Evolutionary conservation across 257 asterid species (phyloP), one percentile per base, ranked within the genome.

Genomic region (Solanum sitiens): DNA sequence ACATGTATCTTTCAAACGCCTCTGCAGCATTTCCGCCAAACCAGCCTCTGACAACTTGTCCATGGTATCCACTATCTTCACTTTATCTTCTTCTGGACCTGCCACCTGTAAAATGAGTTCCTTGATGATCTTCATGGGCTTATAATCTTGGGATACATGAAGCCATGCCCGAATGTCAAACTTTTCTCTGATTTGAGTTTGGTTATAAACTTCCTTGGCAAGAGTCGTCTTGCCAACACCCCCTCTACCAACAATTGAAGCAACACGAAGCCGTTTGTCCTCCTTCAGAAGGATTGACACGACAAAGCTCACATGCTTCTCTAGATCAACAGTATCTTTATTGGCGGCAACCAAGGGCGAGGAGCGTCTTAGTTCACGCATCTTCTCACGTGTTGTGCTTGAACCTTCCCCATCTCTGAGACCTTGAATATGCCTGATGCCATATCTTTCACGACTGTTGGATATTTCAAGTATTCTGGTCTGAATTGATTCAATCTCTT

Each of bases 141-240:
- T 74, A 32, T 85, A 86, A 4, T 86, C 85, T 5, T 77, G 50
- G 37, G 90, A 87, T 40, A 87, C 88, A 61, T 21, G 27, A 56
- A 89, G 84, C 89, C 92, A 90, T 21, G 87, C 90, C 32, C 90
- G 79, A 8, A 25, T 2, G 2, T 83, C 86, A 83, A 88, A 90
- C 16, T 50, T 59, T 8, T 5, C 37, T 68, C 40, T 53, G 25
- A 89, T 85, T 5, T 10, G 50, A 10, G 40, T 2, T 27, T 85
- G 74, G 73, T 85, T 87, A 68, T 77, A 89, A 6, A 87, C 86
- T 20, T 16, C 32, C 16, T 50, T 70, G 20, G 89, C 91, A 6
- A 89, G 88, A 18, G 89, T 87, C 9, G 87, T 89, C 59, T 76
- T 76, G 3, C 84, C 84, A 7, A 76, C 11, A 37, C 84, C 84